Percentiles rank a stretch among this genome's conserved stretches.
These are phyloP conservation scores for Yarrowia deformans DNA, from an alignment of 805 yeast species.

Conservation along the genomic window DNA sequence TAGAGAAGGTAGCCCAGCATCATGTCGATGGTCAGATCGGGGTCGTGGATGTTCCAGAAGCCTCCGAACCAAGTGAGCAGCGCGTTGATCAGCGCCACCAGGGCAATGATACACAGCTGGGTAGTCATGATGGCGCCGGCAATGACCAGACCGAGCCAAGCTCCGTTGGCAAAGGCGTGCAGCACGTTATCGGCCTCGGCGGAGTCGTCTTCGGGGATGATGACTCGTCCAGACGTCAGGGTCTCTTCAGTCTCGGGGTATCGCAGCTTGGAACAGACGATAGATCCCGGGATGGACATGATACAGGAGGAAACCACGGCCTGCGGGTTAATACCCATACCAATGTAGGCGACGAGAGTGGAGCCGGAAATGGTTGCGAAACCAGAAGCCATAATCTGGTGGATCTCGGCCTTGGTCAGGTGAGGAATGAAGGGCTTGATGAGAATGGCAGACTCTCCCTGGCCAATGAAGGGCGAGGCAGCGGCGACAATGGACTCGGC, in stretches of 20 bases:
- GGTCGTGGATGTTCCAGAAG: constrained; percentile 63
- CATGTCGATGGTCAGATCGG: constrained; percentile 59
- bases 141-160: constrained; percentile 62
- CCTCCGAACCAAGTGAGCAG: constrained; percentile 66
- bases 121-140: constrained; percentile 66
- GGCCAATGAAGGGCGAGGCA: constrained; percentile 71
- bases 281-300: constrained; percentile 71
- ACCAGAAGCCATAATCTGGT: constrained; percentile 68
- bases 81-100: constrained; percentile 64
- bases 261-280: constrained; percentile 66
- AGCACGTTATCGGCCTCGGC: constrained; percentile 58
- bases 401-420: constrained; percentile 66
- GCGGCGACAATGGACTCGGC: constrained; percentile 72
- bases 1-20: constrained; percentile 65
- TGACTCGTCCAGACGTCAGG: constrained; percentile 57
- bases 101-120: constrained; percentile 66
- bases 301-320: constrained; percentile 72
- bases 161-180: constrained; percentile 67
- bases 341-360: constrained; percentile 67
- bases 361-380: constrained; percentile 72
- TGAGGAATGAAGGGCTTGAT: constrained; percentile 66
- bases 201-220: constrained; percentile 57
- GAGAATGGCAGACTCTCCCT: constrained; percentile 69
- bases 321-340: constrained; percentile 67
- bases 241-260: constrained; percentile 66